Conservation (phyloP, 73 alveolate species). For the Paramecium octaurelia region DNA sequence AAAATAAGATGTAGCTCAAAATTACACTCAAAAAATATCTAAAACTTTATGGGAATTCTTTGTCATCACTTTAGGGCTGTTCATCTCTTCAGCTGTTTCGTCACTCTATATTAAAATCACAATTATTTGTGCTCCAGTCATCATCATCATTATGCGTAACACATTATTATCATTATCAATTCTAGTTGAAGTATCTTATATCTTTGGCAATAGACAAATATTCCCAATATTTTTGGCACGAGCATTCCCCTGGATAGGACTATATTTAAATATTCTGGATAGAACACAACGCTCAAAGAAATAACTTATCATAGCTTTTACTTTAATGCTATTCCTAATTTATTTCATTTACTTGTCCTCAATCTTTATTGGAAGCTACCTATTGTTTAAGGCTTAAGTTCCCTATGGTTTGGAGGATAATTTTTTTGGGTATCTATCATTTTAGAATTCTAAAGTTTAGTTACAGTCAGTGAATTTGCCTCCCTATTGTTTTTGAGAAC, state of each 20-base stretch:
- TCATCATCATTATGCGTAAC: slow-evolving; percentile 43
- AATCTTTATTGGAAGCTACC: neutral
- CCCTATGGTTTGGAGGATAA: slow-evolving; percentile 57
- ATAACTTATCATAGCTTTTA: slow-evolving; percentile 8
- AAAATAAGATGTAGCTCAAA: neutral
- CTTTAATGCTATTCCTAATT: slow-evolving; percentile 28
- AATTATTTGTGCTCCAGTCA: slow-evolving; percentile 59
- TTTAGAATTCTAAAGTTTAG: neutral
- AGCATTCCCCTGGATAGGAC: slow-evolving; percentile 57
- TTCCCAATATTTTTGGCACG: neutral
- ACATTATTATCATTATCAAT: neutral
- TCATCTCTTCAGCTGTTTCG: slow-evolving; percentile 27
- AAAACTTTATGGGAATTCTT: neutral
- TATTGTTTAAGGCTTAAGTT: neutral
- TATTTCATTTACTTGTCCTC: slow-evolving; percentile 55
- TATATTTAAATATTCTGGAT: slow-evolving; percentile 23
- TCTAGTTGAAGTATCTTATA: slow-evolving; percentile 23
- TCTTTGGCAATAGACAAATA: slow-evolving; percentile 49
- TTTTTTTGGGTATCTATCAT: slow-evolving; percentile 32
- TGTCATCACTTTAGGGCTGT: slow-evolving; percentile 17
- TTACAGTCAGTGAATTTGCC: slow-evolving; percentile 43
- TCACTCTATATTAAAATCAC: slow-evolving; percentile 54
- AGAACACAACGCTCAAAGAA: neutral
- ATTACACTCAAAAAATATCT: neutral
- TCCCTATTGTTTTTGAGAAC: slow-evolving; percentile 51